A percentile compares a stretch with the other conserved stretches of the same genome.
phyloP scores from a whole-genome alignment of 2,329 filamentous ascomycete genomes.

The Penicillium expansum region DNA sequence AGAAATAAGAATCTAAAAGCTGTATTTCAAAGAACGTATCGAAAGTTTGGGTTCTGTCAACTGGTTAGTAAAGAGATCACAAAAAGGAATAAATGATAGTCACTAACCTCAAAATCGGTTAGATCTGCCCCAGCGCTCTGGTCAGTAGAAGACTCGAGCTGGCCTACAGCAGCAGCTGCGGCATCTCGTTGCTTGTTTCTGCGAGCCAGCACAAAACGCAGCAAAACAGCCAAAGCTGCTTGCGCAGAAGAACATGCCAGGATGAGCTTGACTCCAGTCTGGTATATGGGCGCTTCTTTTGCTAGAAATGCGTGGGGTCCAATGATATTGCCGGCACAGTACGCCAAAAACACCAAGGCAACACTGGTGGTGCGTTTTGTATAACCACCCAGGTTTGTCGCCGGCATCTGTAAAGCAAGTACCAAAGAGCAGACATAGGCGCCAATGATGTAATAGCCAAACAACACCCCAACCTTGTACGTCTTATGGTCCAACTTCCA shows the following conservation, averaged over 20 bases:
- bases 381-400: constrained; percentile 48
- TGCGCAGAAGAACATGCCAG: constrained; percentile 36
- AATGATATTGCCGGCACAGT: constrained; percentile 47
- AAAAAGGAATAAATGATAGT: background rate
- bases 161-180: background rate
- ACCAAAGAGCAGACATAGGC: constrained; percentile 54
- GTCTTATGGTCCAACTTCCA: constrained; percentile 50
- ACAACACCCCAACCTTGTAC: constrained; percentile 48
- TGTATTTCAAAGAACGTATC: constrained; percentile 38
- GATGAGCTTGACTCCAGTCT: constrained; percentile 53
- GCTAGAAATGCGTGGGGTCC: constrained; percentile 47
- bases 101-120: constrained; percentile 30
- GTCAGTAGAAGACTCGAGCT: background rate
- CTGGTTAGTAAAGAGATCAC: background rate
- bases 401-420: constrained; percentile 47
- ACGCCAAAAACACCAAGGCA: constrained; percentile 47
- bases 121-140: constrained; percentile 23
- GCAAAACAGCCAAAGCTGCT: constrained; percentile 16
- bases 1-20: background rate
- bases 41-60: constrained; percentile 19
- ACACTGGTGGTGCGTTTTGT: constrained; percentile 51
- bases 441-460: constrained; percentile 53
- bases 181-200: constrained; percentile 23
- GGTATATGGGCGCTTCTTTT: constrained; percentile 47
- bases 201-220: constrained; percentile 19